Conservation (phyloP, 371 early-diverging fungal genomes). For the Actinomortierella wolfii region DNA sequence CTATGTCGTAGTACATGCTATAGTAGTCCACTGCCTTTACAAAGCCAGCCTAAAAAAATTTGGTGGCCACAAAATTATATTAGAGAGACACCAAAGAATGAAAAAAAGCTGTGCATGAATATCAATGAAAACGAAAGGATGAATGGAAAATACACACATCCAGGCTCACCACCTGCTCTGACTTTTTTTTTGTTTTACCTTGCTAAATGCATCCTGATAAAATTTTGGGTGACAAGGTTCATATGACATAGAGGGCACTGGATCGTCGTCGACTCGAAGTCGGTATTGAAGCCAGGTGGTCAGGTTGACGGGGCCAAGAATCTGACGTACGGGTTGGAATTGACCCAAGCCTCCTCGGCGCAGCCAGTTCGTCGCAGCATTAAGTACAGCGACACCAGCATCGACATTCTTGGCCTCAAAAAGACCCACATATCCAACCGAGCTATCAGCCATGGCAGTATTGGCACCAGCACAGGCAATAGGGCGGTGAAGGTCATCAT, state of each 20-base stretch:
- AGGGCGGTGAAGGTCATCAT: slow-evolving; percentile 27
- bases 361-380: slow-evolving; percentile 35
- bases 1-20: slow-evolving; percentile 26
- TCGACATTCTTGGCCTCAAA: slow-evolving; percentile 38
- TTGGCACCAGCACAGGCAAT: slow-evolving; percentile 40
- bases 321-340: slow-evolving; percentile 39
- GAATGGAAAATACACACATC: slow-evolving; percentile 7
- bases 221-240: slow-evolving; percentile 37
- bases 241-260: slow-evolving; percentile 31
- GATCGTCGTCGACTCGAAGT: slow-evolving; percentile 28
- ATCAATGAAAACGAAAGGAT: slow-evolving; percentile 18
- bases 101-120: slow-evolving; percentile 16
- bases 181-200: slow-evolving; percentile 17
- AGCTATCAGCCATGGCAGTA: slow-evolving; percentile 33
- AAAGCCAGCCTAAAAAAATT: slow-evolving; percentile 16
- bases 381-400: slow-evolving; percentile 27
- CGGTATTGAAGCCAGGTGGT: slow-evolving; percentile 46
- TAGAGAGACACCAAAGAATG: no score
- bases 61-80: no score
- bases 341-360: slow-evolving; percentile 18
- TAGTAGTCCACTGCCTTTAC: slow-evolving; percentile 40
- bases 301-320: slow-evolving; percentile 42
- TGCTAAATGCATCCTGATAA: slow-evolving; percentile 29
- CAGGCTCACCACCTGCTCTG: no score
- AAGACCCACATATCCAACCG: slow-evolving; percentile 39